Conservation (phyloP, 2,329 filamentous ascomycete genomes). For the Onygena corvina region DNA sequence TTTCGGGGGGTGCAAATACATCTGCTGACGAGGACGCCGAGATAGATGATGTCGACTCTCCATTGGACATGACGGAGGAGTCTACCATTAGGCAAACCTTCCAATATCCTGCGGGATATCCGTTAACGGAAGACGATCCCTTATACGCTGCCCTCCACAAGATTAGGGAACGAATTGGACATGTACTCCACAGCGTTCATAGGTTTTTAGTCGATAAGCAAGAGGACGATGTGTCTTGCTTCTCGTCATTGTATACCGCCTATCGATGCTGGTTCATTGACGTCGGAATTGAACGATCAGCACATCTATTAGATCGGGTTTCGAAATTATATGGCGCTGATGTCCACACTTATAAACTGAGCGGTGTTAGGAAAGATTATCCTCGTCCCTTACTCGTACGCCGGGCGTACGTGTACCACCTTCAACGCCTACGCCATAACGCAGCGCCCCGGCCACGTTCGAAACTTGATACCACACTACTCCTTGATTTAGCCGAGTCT, state of each 20-base stretch:
- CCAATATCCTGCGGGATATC: slow-evolving; percentile 77
- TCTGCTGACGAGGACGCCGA: slow-evolving; percentile 17
- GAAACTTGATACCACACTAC: slow-evolving; percentile 70
- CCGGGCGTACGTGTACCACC: slow-evolving; percentile 84
- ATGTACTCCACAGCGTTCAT: slow-evolving; percentile 72
- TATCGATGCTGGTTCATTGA: slow-evolving; percentile 97
- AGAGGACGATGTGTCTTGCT: slow-evolving; percentile 91
- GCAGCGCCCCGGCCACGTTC: slow-evolving; percentile 77
- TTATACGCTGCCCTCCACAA: slow-evolving; percentile 67
- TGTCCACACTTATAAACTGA: slow-evolving; percentile 86
- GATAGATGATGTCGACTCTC: slow-evolving; percentile 36
- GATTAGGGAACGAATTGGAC: slow-evolving; percentile 67
- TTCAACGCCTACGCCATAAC: slow-evolving; percentile 89
- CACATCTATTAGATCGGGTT: slow-evolving; percentile 81
- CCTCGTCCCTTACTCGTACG: slow-evolving; percentile 85
- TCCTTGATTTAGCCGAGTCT: slow-evolving; percentile 80
- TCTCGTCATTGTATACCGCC: slow-evolving; percentile 81
- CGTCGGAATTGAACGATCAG: slow-evolving; percentile 89
- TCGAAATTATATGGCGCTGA: slow-evolving; percentile 75
- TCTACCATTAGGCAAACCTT: slow-evolving; percentile 66
- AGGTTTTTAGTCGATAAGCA: slow-evolving; percentile 69
- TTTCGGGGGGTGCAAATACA: slow-evolving; percentile 36
- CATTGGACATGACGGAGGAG: slow-evolving; percentile 47
- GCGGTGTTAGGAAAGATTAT: slow-evolving; percentile 80
- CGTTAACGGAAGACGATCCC: slow-evolving; percentile 51